Evolutionary conservation across 108 stramenopile species (phyloP).

Genomic region (Cyclotella distinguenda): DNA sequence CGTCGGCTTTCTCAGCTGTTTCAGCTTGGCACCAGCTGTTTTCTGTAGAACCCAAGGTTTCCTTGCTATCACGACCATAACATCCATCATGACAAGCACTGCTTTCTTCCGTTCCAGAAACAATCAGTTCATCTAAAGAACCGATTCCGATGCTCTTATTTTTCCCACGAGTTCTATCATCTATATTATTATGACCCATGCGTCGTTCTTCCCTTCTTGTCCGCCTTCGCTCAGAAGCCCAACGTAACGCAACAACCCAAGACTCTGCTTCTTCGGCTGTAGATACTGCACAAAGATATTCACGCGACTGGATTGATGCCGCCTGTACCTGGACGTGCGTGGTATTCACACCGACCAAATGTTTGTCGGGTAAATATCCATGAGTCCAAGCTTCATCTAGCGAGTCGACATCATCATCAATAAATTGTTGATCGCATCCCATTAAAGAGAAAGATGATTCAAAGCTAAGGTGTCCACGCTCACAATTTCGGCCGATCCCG

Average conservation of each 20-base stretch:
- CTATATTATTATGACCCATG: constrained; percentile 5
- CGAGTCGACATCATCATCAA: constrained; percentile 17
- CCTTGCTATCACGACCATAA: constrained; percentile 25
- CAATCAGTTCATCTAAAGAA: constrained; percentile 2
- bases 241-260: constrained; percentile 84
- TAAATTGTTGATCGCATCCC: constrained; percentile 19
- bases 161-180: not conserved
- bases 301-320: constrained; percentile 51
- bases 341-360: not conserved
- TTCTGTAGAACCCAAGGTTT: constrained; percentile 17
- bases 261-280: constrained; percentile 75
- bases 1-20: not conserved
- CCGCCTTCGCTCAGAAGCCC: constrained; percentile 61
- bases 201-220: constrained; percentile 12
- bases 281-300: constrained; percentile 82
- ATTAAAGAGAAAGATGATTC: constrained; percentile 31
- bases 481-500: constrained; percentile 27
- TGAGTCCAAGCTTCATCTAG: not conserved
- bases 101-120: constrained; percentile 3
- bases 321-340: constrained; percentile 40
- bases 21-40: constrained; percentile 44
- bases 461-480: constrained; percentile 13
- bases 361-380: constrained; percentile 2
- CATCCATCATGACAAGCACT: constrained; percentile 3
- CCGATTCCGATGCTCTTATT: constrained; percentile 1